phyloP scores from a whole-genome alignment of 768 basidiomycete genomes.

The Phlegmacium glaucopus region DNA sequence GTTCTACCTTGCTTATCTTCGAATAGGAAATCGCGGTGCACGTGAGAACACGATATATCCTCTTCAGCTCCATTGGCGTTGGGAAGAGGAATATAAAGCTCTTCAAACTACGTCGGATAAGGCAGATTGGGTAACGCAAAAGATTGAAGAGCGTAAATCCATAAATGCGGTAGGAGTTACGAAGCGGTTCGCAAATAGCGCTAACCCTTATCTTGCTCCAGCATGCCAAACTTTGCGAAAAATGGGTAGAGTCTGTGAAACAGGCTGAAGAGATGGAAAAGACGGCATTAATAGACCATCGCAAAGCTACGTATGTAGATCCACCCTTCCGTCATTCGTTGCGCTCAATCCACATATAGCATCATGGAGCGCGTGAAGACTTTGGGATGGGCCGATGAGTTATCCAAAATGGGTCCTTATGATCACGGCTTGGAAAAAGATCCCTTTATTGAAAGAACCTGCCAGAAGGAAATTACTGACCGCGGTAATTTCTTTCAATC shows the following conservation, averaged over 20 bases:
- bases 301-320: slow-evolving; percentile 1
- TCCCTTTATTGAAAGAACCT: not conserved
- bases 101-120: not conserved
- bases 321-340: not conserved
- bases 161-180: not conserved
- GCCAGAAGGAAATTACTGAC: slow-evolving; percentile 9
- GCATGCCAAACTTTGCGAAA: slow-evolving; percentile 2
- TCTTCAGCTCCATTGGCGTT: not conserved
- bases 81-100: not conserved
- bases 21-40: too few relatives aligned
- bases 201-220: not conserved
- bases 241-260: not conserved
- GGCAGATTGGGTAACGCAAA: not conserved
- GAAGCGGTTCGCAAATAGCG: not conserved
- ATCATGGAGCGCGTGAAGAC: slow-evolving; percentile 3
- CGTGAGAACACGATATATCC: not conserved
- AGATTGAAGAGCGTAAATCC: not conserved
- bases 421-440: not conserved
- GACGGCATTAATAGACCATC: not conserved
- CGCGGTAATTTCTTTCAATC: not conserved
- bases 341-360: not conserved
- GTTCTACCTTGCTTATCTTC: too few relatives aligned
- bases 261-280: not conserved
- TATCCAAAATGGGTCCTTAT: not conserved
- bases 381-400: slow-evolving; percentile 9